These are phyloP conservation scores for Pyrenochaeta sp. DNA, from an alignment of 2,329 filamentous ascomycete genomes.

Conservation along the genomic window DNA sequence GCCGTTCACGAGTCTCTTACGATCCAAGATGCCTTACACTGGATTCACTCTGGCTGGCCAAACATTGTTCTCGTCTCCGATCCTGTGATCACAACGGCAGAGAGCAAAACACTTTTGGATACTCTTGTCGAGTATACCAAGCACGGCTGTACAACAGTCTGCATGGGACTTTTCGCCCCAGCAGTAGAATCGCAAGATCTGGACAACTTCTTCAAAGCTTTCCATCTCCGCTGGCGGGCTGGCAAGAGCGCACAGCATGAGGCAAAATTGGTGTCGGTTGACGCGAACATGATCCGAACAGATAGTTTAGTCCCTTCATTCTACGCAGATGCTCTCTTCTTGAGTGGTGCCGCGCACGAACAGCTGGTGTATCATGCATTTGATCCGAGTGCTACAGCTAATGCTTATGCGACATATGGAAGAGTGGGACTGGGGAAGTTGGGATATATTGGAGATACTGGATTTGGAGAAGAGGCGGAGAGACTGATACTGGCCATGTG, in stretches of 20 bases:
- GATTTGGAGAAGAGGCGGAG: constrained; percentile 31
- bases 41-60: constrained; percentile 31
- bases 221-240: constrained; percentile 27
- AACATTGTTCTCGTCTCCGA: constrained; percentile 35
- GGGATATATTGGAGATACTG: constrained; percentile 37
- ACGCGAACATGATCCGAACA: constrained; percentile 19
- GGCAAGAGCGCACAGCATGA: constrained; percentile 12
- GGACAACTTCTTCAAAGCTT: constrained; percentile 25
- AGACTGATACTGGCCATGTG: constrained; percentile 38
- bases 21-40: constrained; percentile 30
- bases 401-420: constrained; percentile 28
- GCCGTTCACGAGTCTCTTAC: constrained; percentile 33
- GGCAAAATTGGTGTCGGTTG: constrained; percentile 8
- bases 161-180: constrained; percentile 31
- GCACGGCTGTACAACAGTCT: constrained; percentile 30
- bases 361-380: background rate
- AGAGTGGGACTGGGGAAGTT: constrained; percentile 33
- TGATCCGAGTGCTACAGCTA: background rate
- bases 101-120: constrained; percentile 19
- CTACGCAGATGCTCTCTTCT: background rate
- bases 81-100: constrained; percentile 18
- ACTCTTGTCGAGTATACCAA: constrained; percentile 26
- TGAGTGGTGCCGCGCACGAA: background rate
- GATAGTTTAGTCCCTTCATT: background rate
- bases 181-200: constrained; percentile 15